Conservation (phyloP, 2,329 filamentous ascomycete genomes). For the Coniochaeta hoffmannii region DNA sequence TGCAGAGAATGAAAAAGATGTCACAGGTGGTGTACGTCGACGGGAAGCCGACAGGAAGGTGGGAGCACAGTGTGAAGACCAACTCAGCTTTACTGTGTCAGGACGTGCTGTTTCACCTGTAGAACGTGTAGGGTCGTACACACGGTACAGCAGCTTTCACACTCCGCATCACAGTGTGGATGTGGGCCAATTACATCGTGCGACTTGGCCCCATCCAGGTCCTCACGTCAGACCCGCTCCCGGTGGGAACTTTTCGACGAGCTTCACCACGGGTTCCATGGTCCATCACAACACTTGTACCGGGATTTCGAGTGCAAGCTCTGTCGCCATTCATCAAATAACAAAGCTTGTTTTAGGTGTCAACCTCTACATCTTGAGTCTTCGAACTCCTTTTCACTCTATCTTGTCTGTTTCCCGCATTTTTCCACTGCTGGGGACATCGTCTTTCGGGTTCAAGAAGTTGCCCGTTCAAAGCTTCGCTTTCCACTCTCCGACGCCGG, state of each 20-base stretch:
- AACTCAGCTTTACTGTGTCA: too few species aligned
- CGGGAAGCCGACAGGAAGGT: too few species aligned
- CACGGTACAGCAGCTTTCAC: too few species aligned
- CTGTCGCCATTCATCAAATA: background rate
- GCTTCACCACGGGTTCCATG: background rate
- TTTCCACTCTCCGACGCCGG: conserved; percentile 1
- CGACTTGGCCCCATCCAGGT: conserved; percentile 39
- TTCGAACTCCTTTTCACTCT: background rate
- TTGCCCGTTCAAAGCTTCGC: background rate
- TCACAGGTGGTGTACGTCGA: too few species aligned
- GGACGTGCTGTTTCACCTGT: too few species aligned
- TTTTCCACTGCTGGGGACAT: background rate
- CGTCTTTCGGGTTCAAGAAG: background rate
- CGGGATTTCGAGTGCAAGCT: too few species aligned
- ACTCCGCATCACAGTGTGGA: background rate
- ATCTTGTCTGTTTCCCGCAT: background rate
- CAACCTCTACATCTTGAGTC: background rate
- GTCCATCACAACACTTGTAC: background rate
- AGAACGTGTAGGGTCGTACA: too few species aligned
- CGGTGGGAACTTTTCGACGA: background rate
- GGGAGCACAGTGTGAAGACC: too few species aligned
- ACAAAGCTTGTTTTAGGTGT: background rate
- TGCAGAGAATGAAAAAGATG: too few species aligned
- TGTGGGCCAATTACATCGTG: too few species aligned
- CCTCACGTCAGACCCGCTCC: background rate